Evolutionary conservation across 768 basidiomycete genomes (phyloP), one percentile per base, ranked within the genome.

Genomic region (Artomyces pyxidatus): DNA sequence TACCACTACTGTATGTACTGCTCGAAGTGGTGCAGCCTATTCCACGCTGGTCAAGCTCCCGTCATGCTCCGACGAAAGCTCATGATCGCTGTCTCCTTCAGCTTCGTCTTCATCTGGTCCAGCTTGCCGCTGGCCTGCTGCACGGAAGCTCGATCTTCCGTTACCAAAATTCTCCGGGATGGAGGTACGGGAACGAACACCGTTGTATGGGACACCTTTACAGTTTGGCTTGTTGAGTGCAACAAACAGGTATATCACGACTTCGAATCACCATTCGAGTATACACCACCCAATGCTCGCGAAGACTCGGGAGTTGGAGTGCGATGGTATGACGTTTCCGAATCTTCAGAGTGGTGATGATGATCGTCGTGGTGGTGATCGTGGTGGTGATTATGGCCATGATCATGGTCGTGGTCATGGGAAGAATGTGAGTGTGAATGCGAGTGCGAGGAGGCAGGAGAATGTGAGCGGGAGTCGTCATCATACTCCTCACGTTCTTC

Each of bases 181-280:
- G 19, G 43, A 39, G 19, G 49, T 17, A 32, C 49, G 49, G 10
- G 54, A 49, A 23, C 45, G 55, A 41, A 51, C 29, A 28, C 42
- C 25, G 16, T 26, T 41, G 41, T 37, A 50, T 29, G 38, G 25
- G 37, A 51, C 26, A 56, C 55, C 55, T 56, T 56, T 37, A 44
- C 37, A 49, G 45, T 37, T 45, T 46, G 44, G 47, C 43, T 44
- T 43, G 35, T 43, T 54, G 45, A 42, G 49, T 48, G 53, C 39
- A 26, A 47, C 42, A 44, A 32, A 38, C 38, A 35, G 30, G 43
- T 29, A 30, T 19, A 53, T 56, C 49, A 49, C 44, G 46, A 51
- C 45, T 30, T 45, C 25, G 53, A 56, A 51, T 56, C 55, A 56
- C 55, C 55, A 35, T 56, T 56, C 37, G 53, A 37, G 38, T 51